Evolutionary conservation across 106 monocot species (phyloP).

Genomic region (Dendrobium chrysotoxum): DNA sequence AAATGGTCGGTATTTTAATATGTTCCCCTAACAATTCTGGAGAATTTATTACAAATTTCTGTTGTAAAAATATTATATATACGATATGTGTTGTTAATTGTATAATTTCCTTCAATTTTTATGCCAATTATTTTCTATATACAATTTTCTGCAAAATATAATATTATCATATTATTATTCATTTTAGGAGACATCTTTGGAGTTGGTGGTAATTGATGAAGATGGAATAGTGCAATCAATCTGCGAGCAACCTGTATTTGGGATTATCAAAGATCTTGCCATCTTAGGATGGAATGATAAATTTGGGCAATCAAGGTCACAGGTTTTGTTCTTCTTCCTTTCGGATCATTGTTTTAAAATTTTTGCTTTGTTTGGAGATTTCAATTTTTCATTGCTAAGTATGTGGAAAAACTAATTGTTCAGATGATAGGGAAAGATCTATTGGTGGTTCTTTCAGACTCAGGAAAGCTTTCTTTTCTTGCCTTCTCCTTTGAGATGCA

Average conservation of each 20-base stretch:
- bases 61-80: conserved; percentile 1
- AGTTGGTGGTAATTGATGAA: conserved; percentile 55
- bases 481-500: conserved; percentile 69
- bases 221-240: conserved; percentile 77
- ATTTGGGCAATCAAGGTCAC: conserved; percentile 15
- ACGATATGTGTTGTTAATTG: neutral
- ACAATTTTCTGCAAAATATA: neutral
- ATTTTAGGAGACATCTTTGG: conserved; percentile 83
- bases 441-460: conserved; percentile 87
- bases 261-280: conserved; percentile 82
- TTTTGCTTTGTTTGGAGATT: neutral
- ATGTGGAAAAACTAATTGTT: conserved; percentile 4
- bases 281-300: conserved; percentile 50
- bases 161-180: neutral
- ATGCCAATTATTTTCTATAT: neutral
- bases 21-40: neutral
- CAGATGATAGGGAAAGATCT: conserved; percentile 69
- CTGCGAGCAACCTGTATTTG: conserved; percentile 85
- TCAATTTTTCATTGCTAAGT: conserved; percentile 3
- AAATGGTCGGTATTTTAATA: neutral
- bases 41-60: neutral
- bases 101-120: neutral
- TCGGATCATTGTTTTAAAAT: neutral
- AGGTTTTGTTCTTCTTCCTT: conserved; percentile 30
- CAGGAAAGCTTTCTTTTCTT: conserved; percentile 85